Base-by-base conservation (phyloP, 192 early-diverging fungal species). In the Backusella tarrabulga region DNA sequence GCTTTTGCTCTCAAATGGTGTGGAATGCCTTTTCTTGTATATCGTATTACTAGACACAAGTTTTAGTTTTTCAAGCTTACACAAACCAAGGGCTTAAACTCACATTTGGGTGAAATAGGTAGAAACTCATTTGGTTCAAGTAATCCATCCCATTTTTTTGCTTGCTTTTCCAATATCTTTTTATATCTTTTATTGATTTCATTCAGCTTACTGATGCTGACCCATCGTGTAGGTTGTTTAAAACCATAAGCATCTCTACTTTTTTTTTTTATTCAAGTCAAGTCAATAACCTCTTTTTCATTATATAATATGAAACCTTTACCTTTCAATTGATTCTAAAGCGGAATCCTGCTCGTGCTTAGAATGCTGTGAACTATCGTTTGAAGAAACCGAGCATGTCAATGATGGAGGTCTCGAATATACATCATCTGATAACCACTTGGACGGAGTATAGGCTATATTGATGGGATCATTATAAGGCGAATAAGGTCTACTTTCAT, bases 11-110 rank as follows among this genome's bases (percentile, higher is more conserved):
- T 77, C 14, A 94, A 71, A 11, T 86, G 79, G 36, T 89, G 81
- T 23, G 93, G 93, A 54, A 95, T 90, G 6, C 93, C 93, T 76
- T 92, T 92, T 26, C 92, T 87, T 32, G 93, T 81, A 77, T 90
- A 92, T 71, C 90, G 79, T 69, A 92, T 92, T 9, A 92, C 89
- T 41, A 88, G 14, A 44, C 4, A 17, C 0, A 23, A 76, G 79
- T 87, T 56, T 72, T 66, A 52, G 44, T n/a, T 19, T 38, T 32
- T 32, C 32, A 2, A 32, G 32, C 3, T 32, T 32, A 32, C 32
- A 32, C 32, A 32, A 32, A 32, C 2, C 32, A 32, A 32, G 32
- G 32, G 2, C 32, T 32, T 32, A 32, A 32, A n/a, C 77, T 72
- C 80, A 88, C 88, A 72, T 81, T 89, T 85, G 26, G 82, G 63